Evolutionary conservation across 169 alveolate species (phyloP).

Genomic region (Plasmodium adleri): DNA sequence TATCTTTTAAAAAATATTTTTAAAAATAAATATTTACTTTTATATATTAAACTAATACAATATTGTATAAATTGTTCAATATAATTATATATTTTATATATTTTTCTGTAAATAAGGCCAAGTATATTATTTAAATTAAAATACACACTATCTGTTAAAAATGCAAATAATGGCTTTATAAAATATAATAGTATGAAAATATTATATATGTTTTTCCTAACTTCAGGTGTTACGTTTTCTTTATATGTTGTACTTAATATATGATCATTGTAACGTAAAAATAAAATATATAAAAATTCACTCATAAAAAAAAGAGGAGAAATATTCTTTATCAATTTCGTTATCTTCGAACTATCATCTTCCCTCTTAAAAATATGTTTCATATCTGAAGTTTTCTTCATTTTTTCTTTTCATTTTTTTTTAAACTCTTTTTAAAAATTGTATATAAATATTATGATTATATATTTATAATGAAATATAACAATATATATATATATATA

Average conservation of each 20-base stretch:
- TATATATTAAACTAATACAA: conserved; percentile 33
- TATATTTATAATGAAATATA: neutral
- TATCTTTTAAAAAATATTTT: conserved; percentile 48
- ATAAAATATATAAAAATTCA: conserved; percentile 56
- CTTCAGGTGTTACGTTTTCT: conserved; percentile 19
- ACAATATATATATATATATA: neutral
- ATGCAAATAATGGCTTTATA: conserved; percentile 56
- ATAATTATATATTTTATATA: conserved; percentile 14
- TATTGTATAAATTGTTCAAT: conserved; percentile 14
- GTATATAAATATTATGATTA: neutral
- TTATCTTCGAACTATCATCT: conserved; percentile 41
- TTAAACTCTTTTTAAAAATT: too few species aligned
- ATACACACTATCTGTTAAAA: conserved; percentile 69
- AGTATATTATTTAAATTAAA: conserved; percentile 67
- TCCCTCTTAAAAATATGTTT: conserved; percentile 63
- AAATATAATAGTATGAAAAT: conserved; percentile 56
- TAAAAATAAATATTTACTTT: conserved; percentile 28
- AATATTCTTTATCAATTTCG: conserved; percentile 29
- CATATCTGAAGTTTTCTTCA: conserved; percentile 34
- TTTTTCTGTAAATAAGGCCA: conserved; percentile 22
- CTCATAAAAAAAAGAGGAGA: conserved; percentile 72
- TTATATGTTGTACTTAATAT: conserved; percentile 58
- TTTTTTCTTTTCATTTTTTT: conserved; percentile 67
- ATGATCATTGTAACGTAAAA: conserved; percentile 70
- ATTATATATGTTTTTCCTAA: conserved; percentile 60